Evolutionary conservation across 495 filamentous ascomycete genomes (phyloP), one percentile per base, ranked within the genome.

Genomic region (Tetracladium setigerum): DNA sequence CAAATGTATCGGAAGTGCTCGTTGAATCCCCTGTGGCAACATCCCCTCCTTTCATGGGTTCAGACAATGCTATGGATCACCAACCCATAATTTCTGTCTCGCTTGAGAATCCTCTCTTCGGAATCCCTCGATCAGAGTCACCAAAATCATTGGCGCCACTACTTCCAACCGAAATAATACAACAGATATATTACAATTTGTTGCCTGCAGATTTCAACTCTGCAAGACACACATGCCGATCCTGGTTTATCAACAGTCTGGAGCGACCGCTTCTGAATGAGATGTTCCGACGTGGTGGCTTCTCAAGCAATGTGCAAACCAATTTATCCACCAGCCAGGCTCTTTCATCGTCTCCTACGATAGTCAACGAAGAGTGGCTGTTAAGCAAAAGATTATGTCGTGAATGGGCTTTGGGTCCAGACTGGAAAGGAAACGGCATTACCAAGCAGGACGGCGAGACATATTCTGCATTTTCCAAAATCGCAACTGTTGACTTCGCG

Each of bases 231-330:
- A 74, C 76, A 8, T 87, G 84, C 52, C 74, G 72, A 38, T 66
- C 66, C 39, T 89, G 83, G 84, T 79, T 83, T 69, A 67, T 72
- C 12, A 71, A 73, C 30, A 79, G 81, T 34, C 63, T 87, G n/a
- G 65, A 82, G 19, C 54, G 57, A 32, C 59, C 52, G 0, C 53
- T 87, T 7, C 64, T 87, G 17, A 60, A 67, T 5, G 53, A 40
- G 19, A 79, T 76, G 75, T 59, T 81, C 30, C 76, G 70, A 50
- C 64, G 67, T 22, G 81, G 70, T 38, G 84, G 74, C n/a, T 86
- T 73, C 75, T 79, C 67, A 12, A 51, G 30, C 30, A 44, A 67
- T 59, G 68, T 61, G 64, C 67, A 30, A 72, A 67, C 44, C 50
- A 61, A 43, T 55, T 59, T 41, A 66, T 74, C 50, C 57, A 57